A percentile compares a stretch with the other conserved stretches of the same genome.
Evolutionary conservation across 139 green algal species (phyloP).

Genomic region (Tetraselmis chui): DNA sequence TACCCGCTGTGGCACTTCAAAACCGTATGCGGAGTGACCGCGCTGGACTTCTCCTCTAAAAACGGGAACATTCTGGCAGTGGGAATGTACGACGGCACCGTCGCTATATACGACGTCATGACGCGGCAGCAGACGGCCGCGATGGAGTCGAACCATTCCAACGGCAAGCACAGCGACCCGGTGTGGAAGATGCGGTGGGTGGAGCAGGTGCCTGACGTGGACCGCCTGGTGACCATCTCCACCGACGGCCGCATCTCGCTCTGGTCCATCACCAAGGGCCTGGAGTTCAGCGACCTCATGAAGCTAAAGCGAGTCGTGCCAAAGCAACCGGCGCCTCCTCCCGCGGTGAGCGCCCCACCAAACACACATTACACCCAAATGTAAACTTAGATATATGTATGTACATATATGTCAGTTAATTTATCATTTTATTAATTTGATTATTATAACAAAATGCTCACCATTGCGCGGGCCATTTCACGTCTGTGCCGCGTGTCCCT

Average conservation of each 20-base stretch:
- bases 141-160: conserved; percentile 43
- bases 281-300: conserved; percentile 76
- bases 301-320: conserved; percentile 60
- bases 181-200: conserved; percentile 75
- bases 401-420: no score
- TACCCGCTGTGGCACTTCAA: conserved; percentile 65
- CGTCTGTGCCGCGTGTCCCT: no score
- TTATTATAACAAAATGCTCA: no score
- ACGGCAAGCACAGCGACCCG: conserved; percentile 64
- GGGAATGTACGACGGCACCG: conserved; percentile 57
- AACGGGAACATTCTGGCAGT: conserved; percentile 53
- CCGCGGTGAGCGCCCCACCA: no score
- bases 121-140: conserved; percentile 28
- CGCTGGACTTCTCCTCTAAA: conserved; percentile 58
- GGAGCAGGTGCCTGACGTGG: conserved; percentile 57
- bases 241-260: conserved; percentile 74
- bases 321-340: not conserved
- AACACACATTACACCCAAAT: no score
- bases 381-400: no score
- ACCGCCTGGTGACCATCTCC: conserved; percentile 77
- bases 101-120: conserved; percentile 67
- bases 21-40: conserved; percentile 50
- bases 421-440: no score
- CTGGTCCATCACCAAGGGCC: conserved; percentile 71
- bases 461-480: no score